Conservation (phyloP, 78 protist species). For the slime mould (Dictyostelium discoideum) region DNA sequence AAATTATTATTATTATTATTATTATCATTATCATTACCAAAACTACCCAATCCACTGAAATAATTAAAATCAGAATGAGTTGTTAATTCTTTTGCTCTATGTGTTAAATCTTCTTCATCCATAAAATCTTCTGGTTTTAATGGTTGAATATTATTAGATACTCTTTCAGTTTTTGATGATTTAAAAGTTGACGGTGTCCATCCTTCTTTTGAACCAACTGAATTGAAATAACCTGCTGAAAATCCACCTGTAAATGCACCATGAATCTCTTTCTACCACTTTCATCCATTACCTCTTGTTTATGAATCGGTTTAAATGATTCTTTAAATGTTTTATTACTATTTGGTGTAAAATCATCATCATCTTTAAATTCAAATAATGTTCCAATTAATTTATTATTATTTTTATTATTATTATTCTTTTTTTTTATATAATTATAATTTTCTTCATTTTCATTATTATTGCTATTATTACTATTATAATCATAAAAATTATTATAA, state of each 20-base stretch:
- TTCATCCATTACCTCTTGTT: constrained; percentile 87
- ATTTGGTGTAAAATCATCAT: neutral
- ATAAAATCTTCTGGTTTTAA: constrained; percentile 88
- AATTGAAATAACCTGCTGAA: constrained; percentile 97
- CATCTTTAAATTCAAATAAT: constrained; percentile 39
- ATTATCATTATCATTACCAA: neutral
- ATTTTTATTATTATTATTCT: neutral
- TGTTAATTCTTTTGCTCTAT: constrained; percentile 38
- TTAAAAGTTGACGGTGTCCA: constrained; percentile 86
- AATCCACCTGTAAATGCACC: constrained; percentile 99
- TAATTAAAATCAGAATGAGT: constrained; percentile 74
- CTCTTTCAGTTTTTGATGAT: constrained; percentile 54
- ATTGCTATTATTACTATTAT: neutral
- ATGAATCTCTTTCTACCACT: constrained; percentile 92
- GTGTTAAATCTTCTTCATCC: constrained; percentile 92
- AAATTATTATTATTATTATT: neutral
- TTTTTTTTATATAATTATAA: no score
- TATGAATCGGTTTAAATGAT: constrained; percentile 44
- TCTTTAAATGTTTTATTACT: constrained; percentile 2
- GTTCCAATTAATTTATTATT: constrained; percentile 4
- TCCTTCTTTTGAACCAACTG: constrained; percentile 96
- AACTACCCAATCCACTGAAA: constrained; percentile 12
- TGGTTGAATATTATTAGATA: neutral
- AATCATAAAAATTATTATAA: neutral
- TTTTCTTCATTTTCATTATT: neutral